Percentiles rank a stretch among this genome's conserved stretches.
phyloP scores from a whole-genome alignment of 1,139 yeast genomes.

The Yamadazyma conglobata region DNA sequence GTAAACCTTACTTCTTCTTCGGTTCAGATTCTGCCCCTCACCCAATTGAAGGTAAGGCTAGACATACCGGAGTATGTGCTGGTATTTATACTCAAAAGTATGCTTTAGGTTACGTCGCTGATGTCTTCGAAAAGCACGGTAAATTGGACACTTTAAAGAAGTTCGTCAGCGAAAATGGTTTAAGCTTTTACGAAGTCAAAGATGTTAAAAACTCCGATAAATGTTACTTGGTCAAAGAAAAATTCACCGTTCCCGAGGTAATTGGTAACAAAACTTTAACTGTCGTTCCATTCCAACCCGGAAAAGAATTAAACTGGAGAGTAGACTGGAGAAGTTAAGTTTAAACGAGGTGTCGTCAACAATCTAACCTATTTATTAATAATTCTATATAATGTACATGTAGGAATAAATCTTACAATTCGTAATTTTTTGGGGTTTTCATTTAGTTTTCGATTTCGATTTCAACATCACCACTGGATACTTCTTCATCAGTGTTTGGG shows the following conservation, averaged over 20 bases:
- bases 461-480: slow-evolving; percentile 16
- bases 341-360: too few relatives aligned
- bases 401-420: slow-evolving; percentile 1
- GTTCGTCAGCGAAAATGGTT: slow-evolving; percentile 77
- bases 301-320: slow-evolving; percentile 70
- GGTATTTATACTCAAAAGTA: slow-evolving; percentile 92
- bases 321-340: slow-evolving; percentile 59
- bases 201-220: slow-evolving; percentile 44
- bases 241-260: slow-evolving; percentile 55
- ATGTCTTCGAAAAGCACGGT: slow-evolving; percentile 68
- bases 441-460: slow-evolving; percentile 13
- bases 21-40: slow-evolving; percentile 99
- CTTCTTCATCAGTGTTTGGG: slow-evolving; percentile 34
- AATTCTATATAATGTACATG: slow-evolving; percentile 2
- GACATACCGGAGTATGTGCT: slow-evolving; percentile 86
- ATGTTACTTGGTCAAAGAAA: slow-evolving; percentile 49
- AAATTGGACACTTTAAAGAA: slow-evolving; percentile 62
- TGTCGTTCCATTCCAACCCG: slow-evolving; percentile 91
- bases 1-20: slow-evolving; percentile 88
- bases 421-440: too few relatives aligned
- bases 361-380: too few relatives aligned
- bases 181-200: slow-evolving; percentile 59
- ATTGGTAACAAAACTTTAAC: slow-evolving; percentile 45
- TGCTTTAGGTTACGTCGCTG: slow-evolving; percentile 81
- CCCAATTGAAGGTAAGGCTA: slow-evolving; percentile 73